phyloP scores from a whole-genome alignment of 306 rosid genomes.

The Corylus avellana region DNA sequence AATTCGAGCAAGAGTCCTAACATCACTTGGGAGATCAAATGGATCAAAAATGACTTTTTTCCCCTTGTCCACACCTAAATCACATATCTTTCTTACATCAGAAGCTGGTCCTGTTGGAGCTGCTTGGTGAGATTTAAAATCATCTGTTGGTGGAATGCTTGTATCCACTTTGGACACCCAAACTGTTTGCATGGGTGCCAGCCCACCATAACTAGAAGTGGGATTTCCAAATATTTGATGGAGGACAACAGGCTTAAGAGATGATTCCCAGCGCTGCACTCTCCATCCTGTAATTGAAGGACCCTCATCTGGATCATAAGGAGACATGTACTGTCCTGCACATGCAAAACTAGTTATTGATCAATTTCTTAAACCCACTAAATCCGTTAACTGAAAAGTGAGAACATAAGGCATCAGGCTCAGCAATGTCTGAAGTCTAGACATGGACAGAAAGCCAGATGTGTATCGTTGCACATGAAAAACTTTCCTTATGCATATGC shows the following conservation, averaged over 20 bases:
- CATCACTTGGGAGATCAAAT: constrained; percentile 97
- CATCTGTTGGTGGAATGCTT: constrained; percentile 86
- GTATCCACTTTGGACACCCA: constrained; percentile 94
- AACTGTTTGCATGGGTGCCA: constrained; percentile 97
- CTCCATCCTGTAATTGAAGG: constrained; percentile 99
- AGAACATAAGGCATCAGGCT: constrained; percentile 12
- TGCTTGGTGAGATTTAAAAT: constrained; percentile 74
- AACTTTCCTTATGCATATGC: not conserved
- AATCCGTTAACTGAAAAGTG: constrained; percentile 2
- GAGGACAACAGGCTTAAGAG: constrained; percentile 88
- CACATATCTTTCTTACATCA: constrained; percentile 56
- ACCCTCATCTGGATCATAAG: constrained; percentile 99
- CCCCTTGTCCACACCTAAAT: constrained; percentile 53
- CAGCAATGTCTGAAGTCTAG: constrained; percentile 18
- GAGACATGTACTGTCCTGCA: constrained; percentile 99
- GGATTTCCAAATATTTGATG: constrained; percentile 98
- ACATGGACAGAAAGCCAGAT: constrained; percentile 18
- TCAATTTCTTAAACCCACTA: constrained; percentile 16
- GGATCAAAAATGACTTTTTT: constrained; percentile 86
- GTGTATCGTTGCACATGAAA: not conserved
- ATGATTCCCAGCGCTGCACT: constrained; percentile 99
- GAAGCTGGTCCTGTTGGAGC: constrained; percentile 48
- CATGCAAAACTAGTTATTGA: constrained; percentile 31
- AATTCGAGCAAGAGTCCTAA: constrained; percentile 91
- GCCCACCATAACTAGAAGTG: constrained; percentile 91